Conservation (phyloP, 192 early-diverging fungal species). For the Entophlyctis helioformis region DNA sequence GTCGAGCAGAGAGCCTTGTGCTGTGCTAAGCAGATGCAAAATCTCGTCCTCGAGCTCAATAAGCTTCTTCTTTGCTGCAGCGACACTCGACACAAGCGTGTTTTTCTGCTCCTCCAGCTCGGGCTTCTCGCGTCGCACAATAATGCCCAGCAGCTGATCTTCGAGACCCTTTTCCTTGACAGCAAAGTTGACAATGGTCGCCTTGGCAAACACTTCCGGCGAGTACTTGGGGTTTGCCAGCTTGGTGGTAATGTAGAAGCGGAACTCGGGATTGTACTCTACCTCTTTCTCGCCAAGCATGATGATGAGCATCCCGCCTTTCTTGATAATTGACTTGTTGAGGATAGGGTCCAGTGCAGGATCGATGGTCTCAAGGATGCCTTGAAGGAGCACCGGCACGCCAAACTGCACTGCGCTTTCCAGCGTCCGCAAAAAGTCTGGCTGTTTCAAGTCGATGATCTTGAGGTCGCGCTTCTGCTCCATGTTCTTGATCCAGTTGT, state of each 20-base stretch:
- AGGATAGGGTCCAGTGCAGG: conserved; percentile 43
- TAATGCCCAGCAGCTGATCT: conserved; percentile 48
- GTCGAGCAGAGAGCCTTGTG: conserved; percentile 49
- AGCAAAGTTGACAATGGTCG: conserved; percentile 50
- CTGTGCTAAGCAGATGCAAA: conserved; percentile 44
- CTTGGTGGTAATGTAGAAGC: conserved; percentile 50
- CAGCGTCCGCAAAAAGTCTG: conserved; percentile 40
- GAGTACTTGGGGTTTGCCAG: conserved; percentile 46
- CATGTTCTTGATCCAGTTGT: conserved; percentile 54
- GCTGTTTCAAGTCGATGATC: conserved; percentile 45
- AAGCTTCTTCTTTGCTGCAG: conserved; percentile 42
- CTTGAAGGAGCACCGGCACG: conserved; percentile 42
- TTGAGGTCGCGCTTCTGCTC: conserved; percentile 40
- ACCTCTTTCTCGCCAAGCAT: conserved; percentile 50
- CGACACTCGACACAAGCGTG: conserved; percentile 41
- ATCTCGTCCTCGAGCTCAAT: conserved; percentile 53
- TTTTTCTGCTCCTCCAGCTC: conserved; percentile 53
- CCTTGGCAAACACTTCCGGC: conserved; percentile 54
- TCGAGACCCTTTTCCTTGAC: conserved; percentile 52
- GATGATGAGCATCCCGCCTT: conserved; percentile 36
- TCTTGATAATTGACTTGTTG: conserved; percentile 47
- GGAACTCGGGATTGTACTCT: conserved; percentile 49
- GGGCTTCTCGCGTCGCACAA: conserved; percentile 41
- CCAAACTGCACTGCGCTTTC: conserved; percentile 48
- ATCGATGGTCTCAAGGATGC: conserved; percentile 39